Percentiles rank a stretch among this genome's conserved stretches.
These are phyloP conservation scores for Amoebophrya sp. DNA, from an alignment of 169 alveolate genomes.

Conservation along the genomic window DNA sequence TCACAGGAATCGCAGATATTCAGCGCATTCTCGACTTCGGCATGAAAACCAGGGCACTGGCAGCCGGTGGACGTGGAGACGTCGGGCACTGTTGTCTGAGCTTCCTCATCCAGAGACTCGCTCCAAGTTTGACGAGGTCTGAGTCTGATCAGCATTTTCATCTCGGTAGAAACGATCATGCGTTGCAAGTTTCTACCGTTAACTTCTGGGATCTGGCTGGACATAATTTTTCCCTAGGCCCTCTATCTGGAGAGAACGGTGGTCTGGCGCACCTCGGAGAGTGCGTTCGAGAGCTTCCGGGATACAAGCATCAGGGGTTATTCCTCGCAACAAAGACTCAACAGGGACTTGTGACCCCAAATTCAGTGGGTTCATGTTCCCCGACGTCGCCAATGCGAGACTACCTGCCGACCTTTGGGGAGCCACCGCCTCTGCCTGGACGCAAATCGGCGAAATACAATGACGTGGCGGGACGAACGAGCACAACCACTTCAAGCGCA, in stretches of 20 bases:
- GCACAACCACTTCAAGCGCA: neutral
- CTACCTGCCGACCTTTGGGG: neutral
- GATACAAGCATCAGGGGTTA: neutral
- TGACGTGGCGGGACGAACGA: neutral
- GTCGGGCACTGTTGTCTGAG: neutral
- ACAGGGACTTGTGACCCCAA: neutral
- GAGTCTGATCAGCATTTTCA: neutral
- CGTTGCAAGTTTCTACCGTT: no score
- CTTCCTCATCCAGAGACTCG: neutral
- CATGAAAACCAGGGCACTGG: neutral
- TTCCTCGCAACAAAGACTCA: neutral
- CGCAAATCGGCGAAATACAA: neutral
- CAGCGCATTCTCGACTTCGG: neutral
- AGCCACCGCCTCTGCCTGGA: slow-evolving; percentile 10
- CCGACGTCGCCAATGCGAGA: neutral
- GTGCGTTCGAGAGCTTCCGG: neutral
- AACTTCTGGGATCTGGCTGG: slow-evolving; percentile 1
- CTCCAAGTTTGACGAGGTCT: neutral
- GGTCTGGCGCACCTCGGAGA: neutral
- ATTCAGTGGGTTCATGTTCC: no score
- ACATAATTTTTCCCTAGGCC: neutral
- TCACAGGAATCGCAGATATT: neutral
- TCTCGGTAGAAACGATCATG: neutral
- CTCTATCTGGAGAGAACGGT: neutral
- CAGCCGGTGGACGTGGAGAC: neutral